These are phyloP conservation scores for Hyphopichia burtonii DNA, from an alignment of 1,139 yeast species.

Conservation along the genomic window DNA sequence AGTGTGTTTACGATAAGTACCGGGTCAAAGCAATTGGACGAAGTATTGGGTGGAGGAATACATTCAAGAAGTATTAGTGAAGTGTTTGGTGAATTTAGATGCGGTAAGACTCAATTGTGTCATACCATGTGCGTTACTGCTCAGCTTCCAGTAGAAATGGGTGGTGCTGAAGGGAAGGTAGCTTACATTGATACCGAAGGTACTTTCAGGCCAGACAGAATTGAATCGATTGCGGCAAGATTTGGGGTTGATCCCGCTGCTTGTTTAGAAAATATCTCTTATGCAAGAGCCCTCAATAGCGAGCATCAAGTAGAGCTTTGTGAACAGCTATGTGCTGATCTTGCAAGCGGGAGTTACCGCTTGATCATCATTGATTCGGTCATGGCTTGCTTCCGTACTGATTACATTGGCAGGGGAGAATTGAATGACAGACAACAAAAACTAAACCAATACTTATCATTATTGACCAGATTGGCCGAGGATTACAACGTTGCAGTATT, in stretches of 20 bases:
- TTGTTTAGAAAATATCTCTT: constrained; percentile 53
- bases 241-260: constrained; percentile 54
- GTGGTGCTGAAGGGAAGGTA: constrained; percentile 64
- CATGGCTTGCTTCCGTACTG: constrained; percentile 63
- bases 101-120: constrained; percentile 61
- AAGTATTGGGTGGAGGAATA: constrained; percentile 57
- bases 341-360: constrained; percentile 49
- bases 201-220: constrained; percentile 58
- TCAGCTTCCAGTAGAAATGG: constrained; percentile 51
- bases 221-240: constrained; percentile 52
- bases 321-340: constrained; percentile 49
- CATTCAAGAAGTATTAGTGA: constrained; percentile 63
- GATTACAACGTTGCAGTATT: constrained; percentile 61
- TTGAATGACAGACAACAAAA: constrained; percentile 60
- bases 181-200: constrained; percentile 64
- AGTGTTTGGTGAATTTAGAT: constrained; percentile 62
- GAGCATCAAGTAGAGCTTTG: constrained; percentile 61
- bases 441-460: constrained; percentile 55
- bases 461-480: constrained; percentile 53
- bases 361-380: constrained; percentile 52
- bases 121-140: constrained; percentile 61
- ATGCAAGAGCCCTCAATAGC: constrained; percentile 59
- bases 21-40: constrained; percentile 54
- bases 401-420: constrained; percentile 60
- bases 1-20: constrained; percentile 50